A percentile compares a stretch with the other conserved stretches of the same genome.
Conservation (phyloP, 2,329 filamentous ascomycete genomes). For the Grosmannia clavigera region DNA sequence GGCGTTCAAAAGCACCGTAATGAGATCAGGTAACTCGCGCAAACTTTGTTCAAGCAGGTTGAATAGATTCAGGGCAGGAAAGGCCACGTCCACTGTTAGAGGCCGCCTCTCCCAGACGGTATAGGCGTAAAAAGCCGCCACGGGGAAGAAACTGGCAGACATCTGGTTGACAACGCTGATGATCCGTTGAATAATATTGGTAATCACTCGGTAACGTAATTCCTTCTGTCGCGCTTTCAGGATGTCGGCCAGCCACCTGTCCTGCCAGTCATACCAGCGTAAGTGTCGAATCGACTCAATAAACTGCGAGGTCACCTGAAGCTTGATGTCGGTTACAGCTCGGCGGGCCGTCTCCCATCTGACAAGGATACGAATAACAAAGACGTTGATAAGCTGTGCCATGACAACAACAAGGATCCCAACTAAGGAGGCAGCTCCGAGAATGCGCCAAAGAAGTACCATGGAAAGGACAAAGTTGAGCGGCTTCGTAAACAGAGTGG, state of each 20-base stretch:
- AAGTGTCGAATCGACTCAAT: slow-evolving; percentile 75
- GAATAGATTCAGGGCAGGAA: slow-evolving; percentile 76
- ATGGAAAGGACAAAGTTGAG: slow-evolving; percentile 64
- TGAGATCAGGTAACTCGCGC: slow-evolving; percentile 60
- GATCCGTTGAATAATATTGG: slow-evolving; percentile 46
- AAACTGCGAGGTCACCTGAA: slow-evolving; percentile 74
- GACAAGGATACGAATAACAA: slow-evolving; percentile 54
- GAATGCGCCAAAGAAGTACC: slow-evolving; percentile 60
- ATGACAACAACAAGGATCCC: slow-evolving; percentile 57
- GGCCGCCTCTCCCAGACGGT: slow-evolving; percentile 56
- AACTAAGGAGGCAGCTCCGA: slow-evolving; percentile 68
- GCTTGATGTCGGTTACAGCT: slow-evolving; percentile 59
- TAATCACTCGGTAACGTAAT: slow-evolving; percentile 50
- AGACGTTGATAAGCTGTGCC: slow-evolving; percentile 56
- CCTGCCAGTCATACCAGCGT: slow-evolving; percentile 74
- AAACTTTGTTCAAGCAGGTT: slow-evolving; percentile 60
- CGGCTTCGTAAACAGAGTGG: slow-evolving; percentile 62
- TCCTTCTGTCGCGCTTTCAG: slow-evolving; percentile 57
- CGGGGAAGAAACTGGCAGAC: slow-evolving; percentile 63
- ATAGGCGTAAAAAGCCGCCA: slow-evolving; percentile 71
- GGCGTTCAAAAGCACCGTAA: slow-evolving; percentile 68
- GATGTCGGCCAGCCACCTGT: slow-evolving; percentile 58
- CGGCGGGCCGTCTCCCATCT: slow-evolving; percentile 60
- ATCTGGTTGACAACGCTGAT: slow-evolving; percentile 60
- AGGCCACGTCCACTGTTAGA: slow-evolving; percentile 69